A percentile compares a stretch with the other conserved stretches of the same genome.
Conservation (phyloP, 495 filamentous ascomycete species). For the Penicillium goetzii region DNA sequence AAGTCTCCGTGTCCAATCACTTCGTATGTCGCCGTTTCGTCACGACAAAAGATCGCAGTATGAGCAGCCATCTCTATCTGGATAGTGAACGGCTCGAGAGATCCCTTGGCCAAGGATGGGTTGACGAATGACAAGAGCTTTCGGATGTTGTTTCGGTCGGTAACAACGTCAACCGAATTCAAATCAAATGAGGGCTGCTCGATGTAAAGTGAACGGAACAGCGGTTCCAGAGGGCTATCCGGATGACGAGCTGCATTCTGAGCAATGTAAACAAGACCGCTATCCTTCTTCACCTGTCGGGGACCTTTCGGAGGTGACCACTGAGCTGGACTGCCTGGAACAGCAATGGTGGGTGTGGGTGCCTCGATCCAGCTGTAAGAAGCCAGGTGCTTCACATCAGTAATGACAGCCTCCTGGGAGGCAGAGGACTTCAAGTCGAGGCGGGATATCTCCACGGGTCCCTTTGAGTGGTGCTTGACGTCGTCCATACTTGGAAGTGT, state of each 20-base stretch:
- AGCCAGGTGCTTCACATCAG: constrained; percentile 44
- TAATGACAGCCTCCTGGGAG: constrained; percentile 26
- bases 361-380: constrained; percentile 57
- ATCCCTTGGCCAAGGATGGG: constrained; percentile 19
- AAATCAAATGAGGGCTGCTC: constrained; percentile 50
- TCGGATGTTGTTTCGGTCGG: constrained; percentile 57
- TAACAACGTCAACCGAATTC: constrained; percentile 47
- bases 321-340: constrained; percentile 27
- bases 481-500: not conserved
- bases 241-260: constrained; percentile 31
- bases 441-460: not conserved
- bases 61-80: constrained; percentile 36
- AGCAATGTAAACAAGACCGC: constrained; percentile 26
- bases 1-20: constrained; percentile 40
- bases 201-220: constrained; percentile 52
- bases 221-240: constrained; percentile 50
- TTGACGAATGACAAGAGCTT: constrained; percentile 54
- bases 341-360: constrained; percentile 31
- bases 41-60: constrained; percentile 43
- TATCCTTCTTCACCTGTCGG: constrained; percentile 18
- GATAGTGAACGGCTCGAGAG: constrained; percentile 44
- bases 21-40: constrained; percentile 33
- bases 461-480: not conserved
- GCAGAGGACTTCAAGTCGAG: not conserved
- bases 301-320: constrained; percentile 18